Base-by-base conservation (phyloP, 1,284 basidiomycete species). In the Microbotryum silenes-acaulis region DNA sequence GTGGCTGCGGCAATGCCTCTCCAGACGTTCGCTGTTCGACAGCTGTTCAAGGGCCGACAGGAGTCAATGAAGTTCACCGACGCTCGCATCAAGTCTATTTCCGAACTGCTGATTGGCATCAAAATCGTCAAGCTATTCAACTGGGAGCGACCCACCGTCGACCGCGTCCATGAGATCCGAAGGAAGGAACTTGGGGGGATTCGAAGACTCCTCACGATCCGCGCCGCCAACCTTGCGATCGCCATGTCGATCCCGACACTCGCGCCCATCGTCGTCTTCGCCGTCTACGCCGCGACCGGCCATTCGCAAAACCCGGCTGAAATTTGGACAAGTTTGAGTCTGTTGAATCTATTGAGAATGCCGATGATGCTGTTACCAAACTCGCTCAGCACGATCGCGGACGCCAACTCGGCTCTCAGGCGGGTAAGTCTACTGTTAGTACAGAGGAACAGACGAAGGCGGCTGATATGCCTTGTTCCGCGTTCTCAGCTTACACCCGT, bases 81-180 rank as follows among this genome's bases (percentile, higher is more conserved):
- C 72, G 64, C 86, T 63, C 81, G 90, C 10, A 85, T 88, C 18
- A 88, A 91, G 71, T 75, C 89, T 2, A 79, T 92, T 9, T 87
- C 89, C 71, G 90, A 87, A 70, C 79, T 93, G 5, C 76, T 93
- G 2, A 83, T 84, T 18, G 88, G 88, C 0, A 91, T 92, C 82
- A 85, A 87, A 69, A 81, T 92, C 58, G 87, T 93, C 80, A 94
- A 93, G 75, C 85, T 86, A 73, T 90, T 90, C 71, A 75, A 77
- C 0, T 80, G 79, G 79, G 79, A 80, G 66, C 64, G 65, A 6
- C 87, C 89, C 0, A 90, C 89, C 74, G 78, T 81, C 8, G 67
- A 75, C 25, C 58, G 85, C 52, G 83, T 93, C 44, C 80, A 81
- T 33, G 81, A 82, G 29, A 85, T 87, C 70, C 82, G 92, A 54